phyloP scores from a whole-genome alignment of 2,329 filamentous ascomycete species.

The Orbilia brochopaga region DNA sequence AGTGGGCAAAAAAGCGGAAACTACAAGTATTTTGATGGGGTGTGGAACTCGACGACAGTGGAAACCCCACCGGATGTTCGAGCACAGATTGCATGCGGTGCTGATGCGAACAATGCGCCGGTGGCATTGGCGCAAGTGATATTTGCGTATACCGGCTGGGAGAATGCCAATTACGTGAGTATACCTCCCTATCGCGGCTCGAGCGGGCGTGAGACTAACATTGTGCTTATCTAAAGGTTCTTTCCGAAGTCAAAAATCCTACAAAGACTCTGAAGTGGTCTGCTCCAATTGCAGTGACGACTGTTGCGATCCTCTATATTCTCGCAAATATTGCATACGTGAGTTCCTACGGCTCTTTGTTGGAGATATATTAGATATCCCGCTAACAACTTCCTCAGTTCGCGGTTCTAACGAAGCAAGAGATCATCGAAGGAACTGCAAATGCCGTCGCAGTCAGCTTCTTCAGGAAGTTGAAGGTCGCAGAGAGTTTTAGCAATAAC shows the following conservation, averaged over 20 bases:
- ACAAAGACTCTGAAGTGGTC: slow-evolving; percentile 65
- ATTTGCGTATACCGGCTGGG: slow-evolving; percentile 70
- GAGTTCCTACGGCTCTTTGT: slow-evolving; percentile 9
- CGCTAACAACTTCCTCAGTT: slow-evolving; percentile 58
- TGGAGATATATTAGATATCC: neutral
- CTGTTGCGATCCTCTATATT: slow-evolving; percentile 67
- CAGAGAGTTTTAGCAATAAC: slow-evolving; percentile 61
- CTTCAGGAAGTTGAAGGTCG: slow-evolving; percentile 67
- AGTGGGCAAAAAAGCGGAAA: slow-evolving; percentile 33
- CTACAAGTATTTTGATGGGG: slow-evolving; percentile 36
- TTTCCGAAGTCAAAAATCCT: slow-evolving; percentile 66
- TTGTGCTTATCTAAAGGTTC: slow-evolving; percentile 56
- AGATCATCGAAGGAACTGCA: slow-evolving; percentile 67
- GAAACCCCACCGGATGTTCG: slow-evolving; percentile 30
- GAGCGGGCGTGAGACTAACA: neutral
- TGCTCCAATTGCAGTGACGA: slow-evolving; percentile 66
- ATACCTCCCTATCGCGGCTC: neutral
- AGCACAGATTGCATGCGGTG: slow-evolving; percentile 36
- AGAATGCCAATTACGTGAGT: slow-evolving; percentile 65
- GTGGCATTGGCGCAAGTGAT: slow-evolving; percentile 63
- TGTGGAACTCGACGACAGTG: slow-evolving; percentile 46
- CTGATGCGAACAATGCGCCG: slow-evolving; percentile 39
- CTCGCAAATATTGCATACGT: slow-evolving; percentile 69
- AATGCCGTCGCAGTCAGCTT: slow-evolving; percentile 64
- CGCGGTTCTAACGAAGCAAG: slow-evolving; percentile 66